Conservation (phyloP, 331 rosid genomes). For the Dryas integrifolia region DNA sequence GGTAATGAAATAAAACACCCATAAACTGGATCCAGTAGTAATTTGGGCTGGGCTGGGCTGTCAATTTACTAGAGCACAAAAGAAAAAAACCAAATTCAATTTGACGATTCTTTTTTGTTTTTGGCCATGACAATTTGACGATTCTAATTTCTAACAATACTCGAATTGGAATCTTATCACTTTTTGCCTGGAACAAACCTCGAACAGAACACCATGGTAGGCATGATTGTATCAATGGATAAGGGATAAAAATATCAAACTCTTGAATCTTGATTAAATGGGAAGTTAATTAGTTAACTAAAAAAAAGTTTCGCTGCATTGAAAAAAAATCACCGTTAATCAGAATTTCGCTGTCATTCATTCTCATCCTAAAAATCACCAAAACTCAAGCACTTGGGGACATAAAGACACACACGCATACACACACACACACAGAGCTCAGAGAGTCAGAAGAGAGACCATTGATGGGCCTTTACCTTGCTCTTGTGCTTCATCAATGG, state of each 20-base stretch:
- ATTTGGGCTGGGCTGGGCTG: neutral
- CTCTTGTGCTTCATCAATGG: slow-evolving; percentile 43
- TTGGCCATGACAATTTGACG: too few relatives aligned
- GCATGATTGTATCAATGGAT: too few relatives aligned
- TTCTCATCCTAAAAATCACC: slow-evolving; percentile 10
- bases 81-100: too few relatives aligned
- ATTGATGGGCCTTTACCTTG: slow-evolving; percentile 70
- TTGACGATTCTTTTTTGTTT: too few relatives aligned
- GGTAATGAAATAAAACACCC: neutral
- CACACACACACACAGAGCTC: neutral
- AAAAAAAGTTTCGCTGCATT: too few relatives aligned
- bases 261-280: neutral
- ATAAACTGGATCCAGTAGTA: neutral
- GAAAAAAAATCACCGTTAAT: neutral
- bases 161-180: too few relatives aligned
- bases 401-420: neutral
- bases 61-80: neutral
- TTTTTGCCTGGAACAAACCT: too few relatives aligned
- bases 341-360: neutral
- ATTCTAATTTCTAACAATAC: too few relatives aligned
- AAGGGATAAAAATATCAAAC: too few relatives aligned
- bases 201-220: too few relatives aligned
- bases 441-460: neutral
- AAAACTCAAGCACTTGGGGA: neutral
- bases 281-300: neutral